Evolutionary conservation across 2,329 filamentous ascomycete genomes (phyloP).

Genomic region (Ophioceras dolichostomum): DNA sequence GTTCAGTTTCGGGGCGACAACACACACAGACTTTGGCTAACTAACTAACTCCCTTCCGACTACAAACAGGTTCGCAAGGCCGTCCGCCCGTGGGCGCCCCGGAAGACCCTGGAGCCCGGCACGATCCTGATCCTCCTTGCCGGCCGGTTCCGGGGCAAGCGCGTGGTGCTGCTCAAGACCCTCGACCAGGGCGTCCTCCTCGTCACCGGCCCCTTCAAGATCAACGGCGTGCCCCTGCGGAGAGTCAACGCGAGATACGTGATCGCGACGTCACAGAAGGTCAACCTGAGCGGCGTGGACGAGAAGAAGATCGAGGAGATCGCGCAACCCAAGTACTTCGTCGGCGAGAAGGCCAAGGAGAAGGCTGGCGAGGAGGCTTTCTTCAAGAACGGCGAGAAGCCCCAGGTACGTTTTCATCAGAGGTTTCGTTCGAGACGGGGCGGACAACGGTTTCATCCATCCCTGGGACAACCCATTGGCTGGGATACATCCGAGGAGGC

Average conservation of each 20-base stretch:
- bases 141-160: conserved; percentile 99
- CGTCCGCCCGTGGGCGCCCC: conserved; percentile 74
- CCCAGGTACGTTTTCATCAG: conserved; percentile 69
- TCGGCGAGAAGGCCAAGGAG: conserved; percentile 86
- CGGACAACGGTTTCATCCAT: too few relatives aligned
- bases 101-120: conserved; percentile 83
- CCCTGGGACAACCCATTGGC: too few relatives aligned
- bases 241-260: conserved; percentile 89
- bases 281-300: conserved; percentile 79
- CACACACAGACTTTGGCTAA: too few relatives aligned
- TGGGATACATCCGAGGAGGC: too few relatives aligned
- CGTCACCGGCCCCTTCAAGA: conserved; percentile 99
- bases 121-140: conserved; percentile 98
- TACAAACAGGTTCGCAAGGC: conserved; percentile 81
- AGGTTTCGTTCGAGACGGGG: too few relatives aligned
- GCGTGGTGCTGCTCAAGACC: conserved; percentile 96
- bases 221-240: conserved; percentile 97
- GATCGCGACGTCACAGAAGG: conserved; percentile 78
- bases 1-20: too few relatives aligned
- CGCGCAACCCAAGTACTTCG: conserved; percentile 80
- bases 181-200: conserved; percentile 96
- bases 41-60: conserved; percentile 17
- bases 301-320: conserved; percentile 77
- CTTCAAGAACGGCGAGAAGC: conserved; percentile 98
- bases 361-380: conserved; percentile 97